Base-by-base conservation (phyloP, 805 yeast genomes). In the Blastobotrys chiropterorum region DNA sequence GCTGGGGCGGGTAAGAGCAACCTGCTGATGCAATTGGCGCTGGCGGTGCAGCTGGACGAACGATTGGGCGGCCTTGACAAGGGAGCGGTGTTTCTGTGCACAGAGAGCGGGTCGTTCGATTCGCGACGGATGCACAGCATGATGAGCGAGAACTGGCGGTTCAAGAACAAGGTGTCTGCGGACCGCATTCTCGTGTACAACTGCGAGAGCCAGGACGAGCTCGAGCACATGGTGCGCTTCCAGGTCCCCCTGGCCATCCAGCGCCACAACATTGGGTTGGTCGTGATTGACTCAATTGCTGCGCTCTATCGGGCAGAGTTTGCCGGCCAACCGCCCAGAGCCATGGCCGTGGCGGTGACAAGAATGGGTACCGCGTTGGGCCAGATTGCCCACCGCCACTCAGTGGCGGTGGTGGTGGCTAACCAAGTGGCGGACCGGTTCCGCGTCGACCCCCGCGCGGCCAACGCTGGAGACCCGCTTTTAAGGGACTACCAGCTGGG, bases 1-100 rank as follows among this genome's bases (percentile, higher is more conserved):
- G 81, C 95, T 48, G 86, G 95, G 0, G 77, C 86, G 0, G 98
- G 97, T 0, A 92, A 92, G 62, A 83, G 97, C 0, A 95, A 90
- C 58, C 68, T 90, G 2, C 68, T 86, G 21, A 75, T 83, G 70
- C 92, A 85, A 57, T 60, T 90, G 48, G 73, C 85, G 1, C 69
- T 81, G 2, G 69, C 81, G 1, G 80, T 83, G 11, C 89, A 83
- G 56, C 58, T 78, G 7, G 76, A 83, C 0, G 45, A 21, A 8
- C 68, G 64, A 15, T 56, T 67, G 38, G 81, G 82, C 2, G 86
- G 86, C 0, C 54, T 79, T 6, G 73, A 69, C 15, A 70, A 51
- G 4, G 72, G 75, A 50, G 78, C 81, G n/a, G 78, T 90, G n/a
- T 85, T 77, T 60, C 80, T 90, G 0, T 78, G 89, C 0, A 90